A percentile compares a stretch with the other conserved stretches of the same genome.
phyloP scores from a whole-genome alignment of 257 asterid species.

The Datura wrightii region DNA sequence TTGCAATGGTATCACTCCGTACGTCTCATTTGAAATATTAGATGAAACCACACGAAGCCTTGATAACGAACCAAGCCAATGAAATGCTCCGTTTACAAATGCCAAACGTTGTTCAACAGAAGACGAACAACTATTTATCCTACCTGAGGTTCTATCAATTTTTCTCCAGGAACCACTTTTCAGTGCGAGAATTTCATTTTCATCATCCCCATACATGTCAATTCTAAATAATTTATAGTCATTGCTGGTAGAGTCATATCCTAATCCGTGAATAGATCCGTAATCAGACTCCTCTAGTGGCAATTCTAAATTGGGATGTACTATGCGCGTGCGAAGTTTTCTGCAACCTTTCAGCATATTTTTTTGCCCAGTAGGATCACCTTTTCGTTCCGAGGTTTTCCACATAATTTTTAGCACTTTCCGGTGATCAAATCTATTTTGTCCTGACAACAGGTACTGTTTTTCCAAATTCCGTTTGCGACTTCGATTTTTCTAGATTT shows the following conservation, averaged over 20 bases:
- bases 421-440: too few relatives aligned
- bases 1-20: not conserved
- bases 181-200: not conserved
- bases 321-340: too few relatives aligned
- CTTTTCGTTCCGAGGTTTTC: too few relatives aligned
- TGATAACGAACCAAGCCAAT: not conserved
- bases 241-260: not conserved
- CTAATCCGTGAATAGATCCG: not conserved
- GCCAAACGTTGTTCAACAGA: not conserved
- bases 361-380: too few relatives aligned
- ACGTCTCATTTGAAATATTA: not conserved
- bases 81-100: not conserved
- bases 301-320: too few relatives aligned
- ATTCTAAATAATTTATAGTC: not conserved
- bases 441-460: too few relatives aligned
- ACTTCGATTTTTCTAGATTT: too few relatives aligned
- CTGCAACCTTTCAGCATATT: too few relatives aligned
- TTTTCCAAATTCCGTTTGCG: too few relatives aligned
- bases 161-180: too few relatives aligned
- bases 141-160: not conserved
- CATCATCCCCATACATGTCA: not conserved
- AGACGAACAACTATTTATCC: not conserved
- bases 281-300: slow-evolving; percentile 24
- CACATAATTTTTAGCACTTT: too few relatives aligned
- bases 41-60: not conserved